These are phyloP conservation scores for Alternaria sp. DNA, from an alignment of 2,329 filamentous ascomycete species.

Conservation along the genomic window DNA sequence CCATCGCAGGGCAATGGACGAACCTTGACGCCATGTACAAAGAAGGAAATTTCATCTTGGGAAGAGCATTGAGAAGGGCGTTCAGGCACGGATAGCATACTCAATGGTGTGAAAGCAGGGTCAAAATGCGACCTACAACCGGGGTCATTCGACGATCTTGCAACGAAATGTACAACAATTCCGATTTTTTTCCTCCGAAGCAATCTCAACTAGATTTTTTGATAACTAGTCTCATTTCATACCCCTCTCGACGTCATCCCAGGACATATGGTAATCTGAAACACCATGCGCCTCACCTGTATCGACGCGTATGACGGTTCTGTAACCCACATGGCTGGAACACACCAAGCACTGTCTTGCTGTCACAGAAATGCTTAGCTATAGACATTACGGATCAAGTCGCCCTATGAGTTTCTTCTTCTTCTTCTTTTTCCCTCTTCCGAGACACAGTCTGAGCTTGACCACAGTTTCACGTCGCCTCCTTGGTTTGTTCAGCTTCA, in stretches of 20 bases:
- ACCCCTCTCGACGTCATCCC: neutral
- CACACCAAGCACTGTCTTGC: constrained; percentile 4
- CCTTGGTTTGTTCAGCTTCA: neutral
- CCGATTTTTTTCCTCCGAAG: neutral
- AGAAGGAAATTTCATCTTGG: neutral
- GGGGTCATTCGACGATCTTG: neutral
- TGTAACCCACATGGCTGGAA: constrained; percentile 2
- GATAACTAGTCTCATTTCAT: neutral
- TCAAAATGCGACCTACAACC: neutral
- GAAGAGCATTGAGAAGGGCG: constrained; percentile 1
- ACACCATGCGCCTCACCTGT: constrained; percentile 2
- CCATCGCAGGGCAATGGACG: neutral
- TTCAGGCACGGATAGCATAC: constrained; percentile 9
- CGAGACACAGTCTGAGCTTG: neutral
- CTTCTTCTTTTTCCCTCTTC: neutral
- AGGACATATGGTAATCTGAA: neutral
- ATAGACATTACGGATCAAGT: neutral
- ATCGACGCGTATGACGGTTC: neutral
- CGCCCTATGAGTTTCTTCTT: neutral
- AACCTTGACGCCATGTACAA: constrained; percentile 6
- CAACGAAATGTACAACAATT: constrained; percentile 10
- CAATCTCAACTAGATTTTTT: neutral
- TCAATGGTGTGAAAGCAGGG: neutral
- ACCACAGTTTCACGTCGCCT: neutral
- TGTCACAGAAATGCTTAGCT: constrained; percentile 6